Percentiles rank a stretch among this genome's conserved stretches.
Evolutionary conservation across 345 rosid genomes (phyloP).

Genomic region (Pseudoturritis turrita): DNA sequence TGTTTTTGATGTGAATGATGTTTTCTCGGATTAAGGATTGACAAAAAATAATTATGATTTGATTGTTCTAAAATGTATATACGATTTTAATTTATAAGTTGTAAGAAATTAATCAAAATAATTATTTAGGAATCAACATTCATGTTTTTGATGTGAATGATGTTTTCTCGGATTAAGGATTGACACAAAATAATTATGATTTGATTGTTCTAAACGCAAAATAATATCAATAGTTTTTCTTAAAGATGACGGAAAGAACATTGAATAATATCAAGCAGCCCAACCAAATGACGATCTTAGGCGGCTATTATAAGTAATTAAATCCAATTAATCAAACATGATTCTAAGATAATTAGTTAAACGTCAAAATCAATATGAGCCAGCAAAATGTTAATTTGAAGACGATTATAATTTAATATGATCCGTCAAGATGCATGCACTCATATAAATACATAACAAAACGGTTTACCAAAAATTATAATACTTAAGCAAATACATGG

Average conservation of each 20-base stretch:
- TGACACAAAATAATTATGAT: neutral
- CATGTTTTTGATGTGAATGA: neutral
- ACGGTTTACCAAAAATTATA: neutral
- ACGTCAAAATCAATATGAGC: conserved; percentile 19
- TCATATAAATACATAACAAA: neutral
- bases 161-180: neutral
- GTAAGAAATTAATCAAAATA: neutral
- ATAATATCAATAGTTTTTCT: neutral
- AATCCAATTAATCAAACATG: neutral
- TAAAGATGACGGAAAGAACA: neutral
- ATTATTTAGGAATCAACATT: neutral
- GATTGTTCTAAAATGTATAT: neutral
- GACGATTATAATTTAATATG: neutral
- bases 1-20: neutral
- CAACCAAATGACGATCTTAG: neutral
- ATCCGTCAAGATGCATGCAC: conserved; percentile 9
- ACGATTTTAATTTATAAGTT: neutral
- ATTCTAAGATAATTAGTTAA: neutral
- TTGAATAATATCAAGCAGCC: neutral
- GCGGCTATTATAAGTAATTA: conserved; percentile 3
- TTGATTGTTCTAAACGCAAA: neutral
- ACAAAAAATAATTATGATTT: neutral
- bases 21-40: neutral
- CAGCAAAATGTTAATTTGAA: conserved; percentile 1
- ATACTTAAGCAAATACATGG: neutral